These are phyloP conservation scores for Alternaria arborescens DNA, from an alignment of 2,329 filamentous ascomycete species.

Conservation along the genomic window DNA sequence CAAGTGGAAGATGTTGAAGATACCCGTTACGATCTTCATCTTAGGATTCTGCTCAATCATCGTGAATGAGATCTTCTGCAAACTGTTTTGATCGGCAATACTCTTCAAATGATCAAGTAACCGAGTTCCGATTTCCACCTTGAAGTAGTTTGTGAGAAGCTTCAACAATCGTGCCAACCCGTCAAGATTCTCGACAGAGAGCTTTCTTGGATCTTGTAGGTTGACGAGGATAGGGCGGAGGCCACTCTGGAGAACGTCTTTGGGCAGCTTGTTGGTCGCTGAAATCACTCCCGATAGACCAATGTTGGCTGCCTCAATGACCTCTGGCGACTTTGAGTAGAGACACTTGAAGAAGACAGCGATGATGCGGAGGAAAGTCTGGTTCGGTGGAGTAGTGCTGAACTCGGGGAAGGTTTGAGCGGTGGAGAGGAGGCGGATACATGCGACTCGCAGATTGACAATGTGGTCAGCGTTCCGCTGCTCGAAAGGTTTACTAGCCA, in stretches of 20 bases:
- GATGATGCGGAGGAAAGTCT: conserved; percentile 73
- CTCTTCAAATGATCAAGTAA: conserved; percentile 93
- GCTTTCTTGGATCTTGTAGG: conserved; percentile 88
- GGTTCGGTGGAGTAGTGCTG: conserved; percentile 74
- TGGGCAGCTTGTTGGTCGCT: conserved; percentile 89
- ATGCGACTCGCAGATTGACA: conserved; percentile 88
- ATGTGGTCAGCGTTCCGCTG: conserved; percentile 97
- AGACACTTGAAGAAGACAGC: conserved; percentile 97
- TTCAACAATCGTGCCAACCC: conserved; percentile 89
- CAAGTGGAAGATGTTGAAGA: conserved; percentile 97
- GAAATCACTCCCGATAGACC: conserved; percentile 87
- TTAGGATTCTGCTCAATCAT: conserved; percentile 90
- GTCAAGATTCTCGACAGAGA: conserved; percentile 88
- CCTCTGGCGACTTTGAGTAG: conserved; percentile 90
- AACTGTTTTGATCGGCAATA: conserved; percentile 79
- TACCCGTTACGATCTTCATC: conserved; percentile 94
- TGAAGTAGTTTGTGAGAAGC: conserved; percentile 96
- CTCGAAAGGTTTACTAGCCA: conserved; percentile 86
- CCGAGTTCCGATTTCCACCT: conserved; percentile 93
- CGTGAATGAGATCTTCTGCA: conserved; percentile 93
- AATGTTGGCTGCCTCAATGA: conserved; percentile 91
- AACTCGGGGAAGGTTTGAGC: conserved; percentile 95
- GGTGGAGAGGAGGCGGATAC: conserved; percentile 89
- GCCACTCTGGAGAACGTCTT: conserved; percentile 93
- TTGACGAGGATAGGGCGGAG: conserved; percentile 95